Base-by-base conservation (phyloP, 176 grass and related monocot genomes). In the Zea luxurians region DNA sequence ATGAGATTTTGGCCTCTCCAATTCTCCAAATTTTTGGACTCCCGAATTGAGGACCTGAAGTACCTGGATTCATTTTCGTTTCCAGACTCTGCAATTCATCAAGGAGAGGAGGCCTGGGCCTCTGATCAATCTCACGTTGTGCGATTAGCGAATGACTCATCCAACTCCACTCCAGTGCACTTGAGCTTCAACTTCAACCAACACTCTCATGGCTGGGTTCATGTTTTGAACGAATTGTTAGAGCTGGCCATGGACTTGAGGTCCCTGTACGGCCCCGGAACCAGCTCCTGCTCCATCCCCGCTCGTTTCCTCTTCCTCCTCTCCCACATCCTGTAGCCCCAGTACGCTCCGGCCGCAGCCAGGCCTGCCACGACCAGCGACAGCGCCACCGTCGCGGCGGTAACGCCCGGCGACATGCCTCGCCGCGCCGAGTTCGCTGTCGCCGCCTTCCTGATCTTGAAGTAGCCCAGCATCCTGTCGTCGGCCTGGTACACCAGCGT, bases 221-320 rank as follows among this genome's bases (percentile, higher is more conserved):
- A 89, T 0, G 48, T 2, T 36, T 71, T 80, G 71, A 85, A 85
- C 4, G 87, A 89, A 37, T 27, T 77, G 66, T 77, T 85, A 0
- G 72, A 83, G 63, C 85, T 80, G 17, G 6, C 78, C 74, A 90
- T 87, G 80, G 88, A 82, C 48, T 82, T 85, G 82, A 93, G 87
- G 75, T 90, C 88, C 82, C 78, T 93, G 70, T 90, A 90, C 8
- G 81, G 79, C 7, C 74, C 78, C 9, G 85, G 59, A 48, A 53
- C 74, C 60, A 93, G 85, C 74, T 93, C 88, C 70, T 93, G 91
- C 68, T 73, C 84, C 71, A 80, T 89, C 48, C 75, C 80, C 8
- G 55, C 49, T 1, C 72, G 60, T 36, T 59, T 74, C 21, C 82
- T 78, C 68, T 48, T 15, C 48, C 42, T 69, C 36, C 65, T 80